Base-by-base conservation (phyloP, 2,329 filamentous ascomycete species). In the Venturia carpophila region DNA sequence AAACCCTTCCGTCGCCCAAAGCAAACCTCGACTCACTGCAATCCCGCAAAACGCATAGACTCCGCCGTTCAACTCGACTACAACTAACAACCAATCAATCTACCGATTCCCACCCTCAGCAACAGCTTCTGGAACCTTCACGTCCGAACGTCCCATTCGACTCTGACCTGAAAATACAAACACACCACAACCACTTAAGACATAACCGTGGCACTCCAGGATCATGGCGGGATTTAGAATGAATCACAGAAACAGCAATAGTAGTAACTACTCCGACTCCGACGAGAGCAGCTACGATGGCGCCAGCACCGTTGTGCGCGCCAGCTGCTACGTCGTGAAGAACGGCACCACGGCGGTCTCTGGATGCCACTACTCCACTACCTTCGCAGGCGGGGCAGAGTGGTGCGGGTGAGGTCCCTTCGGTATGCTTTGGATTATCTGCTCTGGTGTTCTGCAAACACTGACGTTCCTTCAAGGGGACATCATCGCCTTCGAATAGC, bases 361-460 rank as follows among this genome's bases (percentile, higher is more conserved):
- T 77, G 90, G 90, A 76, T 89, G 94, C 80, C 92, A 96, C 82
- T 96, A 95, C 87, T 95, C 89, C 86, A 92, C 92, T 90, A 92
- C 90, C 82, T 84, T 87, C 84, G 88, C 86, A 81, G 84, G 88
- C 84, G 89, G 75, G 75, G 75, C 45, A 60, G 63, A 75, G 73
- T 78, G 76, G 76, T 74, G 73, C 75, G 76, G 75, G 75, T 78
- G 76, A 78, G 76, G 76, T 76, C 70, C 72, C 74, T 74, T 77
- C 75, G 73, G 75, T 76, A 69, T 65, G 75, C 45, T 24, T 17
- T 43, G 34, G 30, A 49, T 6, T n/a, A 62, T 27, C 13, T 27
- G 21, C 37, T 64, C 9, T 24, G 45, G 39, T 15, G 15, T 7
- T 41, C 37, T 37, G 19, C 19, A 49, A 37, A 42, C 19, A 41